Base-by-base conservation (phyloP, 2,329 filamentous ascomycete species). In the Colletotrichum higginsianum region DNA sequence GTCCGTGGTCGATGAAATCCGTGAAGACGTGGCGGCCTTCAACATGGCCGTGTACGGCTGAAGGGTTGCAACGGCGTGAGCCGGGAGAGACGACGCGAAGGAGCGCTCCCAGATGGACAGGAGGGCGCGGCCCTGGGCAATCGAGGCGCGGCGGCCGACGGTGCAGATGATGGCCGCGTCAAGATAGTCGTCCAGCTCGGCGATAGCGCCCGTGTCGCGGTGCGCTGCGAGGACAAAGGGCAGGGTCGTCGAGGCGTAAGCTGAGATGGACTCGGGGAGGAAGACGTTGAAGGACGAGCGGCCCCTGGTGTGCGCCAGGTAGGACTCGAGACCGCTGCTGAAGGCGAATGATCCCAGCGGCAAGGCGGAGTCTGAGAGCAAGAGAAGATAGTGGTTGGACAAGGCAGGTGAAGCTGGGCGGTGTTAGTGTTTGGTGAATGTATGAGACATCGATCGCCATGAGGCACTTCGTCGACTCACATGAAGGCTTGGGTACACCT, bases 331-430 rank as follows among this genome's bases (percentile, higher is more conserved):
- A 3, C 93, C 93, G 75, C 90, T 93, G 84, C 91, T 94, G 84
- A 96, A 96, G 77, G 94, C 94, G 82, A 96, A 96, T n/a, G 93
- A 94, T 68, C 94, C 94, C 0, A 96, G 86, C 0, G 94, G 94
- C 2, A 96, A 89, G 16, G 93, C 93, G 1, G 94, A 95, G 84
- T 96, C 94, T 58, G 94, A 90, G 60, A 96, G 90, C 4, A 96
- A 86, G 42, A 96, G 89, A 47, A 95, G 88, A 75, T 92, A 91
- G 81, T 96, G 94, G 38, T 87, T 79, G 30, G 53, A 35, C 3
- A 30, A 47, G 3, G 61, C 49, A 64, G 65, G 57, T 68, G 74
- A 66, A 12, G 52, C 52, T 56, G 21, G 2, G 6, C n/a, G 9
- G 1, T 61, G 35, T 69, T 47, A 58, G 74, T 68, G 30, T 38